Conservation (phyloP, 331 rosid genomes). For the Acacia pycnantha region DNA sequence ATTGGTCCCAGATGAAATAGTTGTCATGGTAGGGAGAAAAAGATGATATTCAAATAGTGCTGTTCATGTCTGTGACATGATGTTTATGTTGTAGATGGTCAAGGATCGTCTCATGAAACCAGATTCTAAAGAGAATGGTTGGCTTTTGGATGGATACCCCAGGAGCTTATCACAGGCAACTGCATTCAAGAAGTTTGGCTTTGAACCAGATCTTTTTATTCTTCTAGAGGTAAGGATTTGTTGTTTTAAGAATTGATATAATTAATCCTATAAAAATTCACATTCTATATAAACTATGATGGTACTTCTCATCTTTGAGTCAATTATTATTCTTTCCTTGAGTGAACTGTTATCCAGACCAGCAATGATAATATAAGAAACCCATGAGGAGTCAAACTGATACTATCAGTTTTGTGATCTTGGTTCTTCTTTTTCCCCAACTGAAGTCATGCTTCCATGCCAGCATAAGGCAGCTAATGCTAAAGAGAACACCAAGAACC, state of each 20-base stretch:
- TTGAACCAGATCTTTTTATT: slow-evolving; percentile 75
- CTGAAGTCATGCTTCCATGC: too few species aligned
- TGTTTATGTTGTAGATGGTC: slow-evolving; percentile 65
- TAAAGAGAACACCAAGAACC: background rate
- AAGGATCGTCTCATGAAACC: slow-evolving; percentile 72
- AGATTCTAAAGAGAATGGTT: slow-evolving; percentile 72
- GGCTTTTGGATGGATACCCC: slow-evolving; percentile 98
- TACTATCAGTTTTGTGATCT: too few species aligned
- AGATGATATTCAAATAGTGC: slow-evolving; percentile 10
- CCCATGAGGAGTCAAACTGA: too few species aligned
- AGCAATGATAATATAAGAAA: too few species aligned
- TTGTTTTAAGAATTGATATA: slow-evolving; percentile 1
- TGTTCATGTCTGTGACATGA: slow-evolving; percentile 27
- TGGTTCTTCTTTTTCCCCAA: too few species aligned
- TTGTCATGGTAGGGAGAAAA: slow-evolving; percentile 65
- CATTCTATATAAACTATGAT: background rate
- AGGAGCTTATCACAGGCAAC: slow-evolving; percentile 92
- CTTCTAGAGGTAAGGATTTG: slow-evolving; percentile 64
- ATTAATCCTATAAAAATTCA: background rate
- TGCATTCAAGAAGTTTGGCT: slow-evolving; percentile 62
- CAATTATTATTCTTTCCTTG: background rate
- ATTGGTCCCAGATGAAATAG: slow-evolving; percentile 87
- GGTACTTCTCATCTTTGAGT: background rate
- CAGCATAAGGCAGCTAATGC: too few species aligned
- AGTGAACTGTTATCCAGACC: background rate